Evolutionary conservation across 768 basidiomycete genomes (phyloP).

Genomic region (Pleurotus eryngii): DNA sequence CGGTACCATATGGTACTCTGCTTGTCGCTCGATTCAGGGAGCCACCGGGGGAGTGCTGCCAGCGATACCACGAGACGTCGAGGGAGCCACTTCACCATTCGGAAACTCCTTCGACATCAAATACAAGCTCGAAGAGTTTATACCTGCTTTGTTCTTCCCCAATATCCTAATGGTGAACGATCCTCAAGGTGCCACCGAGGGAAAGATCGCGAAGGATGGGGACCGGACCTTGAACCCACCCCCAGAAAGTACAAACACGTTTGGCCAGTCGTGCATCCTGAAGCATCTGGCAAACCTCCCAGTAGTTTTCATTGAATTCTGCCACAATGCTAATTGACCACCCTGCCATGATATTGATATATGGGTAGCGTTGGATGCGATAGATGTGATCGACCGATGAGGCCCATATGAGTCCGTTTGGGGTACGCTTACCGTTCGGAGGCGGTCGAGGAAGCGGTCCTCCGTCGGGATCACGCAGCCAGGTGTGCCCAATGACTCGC

Average conservation of each 20-base stretch:
- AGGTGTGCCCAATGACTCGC: background rate
- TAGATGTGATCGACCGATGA: slow-evolving; percentile 20
- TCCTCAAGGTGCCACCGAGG: slow-evolving; percentile 3
- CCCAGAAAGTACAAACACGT: slow-evolving; percentile 2
- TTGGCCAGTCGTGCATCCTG: background rate
- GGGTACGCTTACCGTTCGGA: slow-evolving; percentile 18
- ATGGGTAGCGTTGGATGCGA: slow-evolving; percentile 22
- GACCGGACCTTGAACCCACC: background rate
- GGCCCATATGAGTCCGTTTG: slow-evolving; percentile 25
- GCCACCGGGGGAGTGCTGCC: background rate
- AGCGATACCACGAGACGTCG: background rate
- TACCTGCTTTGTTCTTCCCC: background rate
- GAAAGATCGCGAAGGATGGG: background rate
- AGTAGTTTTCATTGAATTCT: slow-evolving; percentile 24
- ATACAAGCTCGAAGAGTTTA: slow-evolving; percentile 3
- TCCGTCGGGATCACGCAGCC: slow-evolving; percentile 4
- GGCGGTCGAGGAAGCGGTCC: slow-evolving; percentile 9
- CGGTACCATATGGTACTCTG: background rate
- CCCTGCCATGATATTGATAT: slow-evolving; percentile 18
- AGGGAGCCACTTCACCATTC: background rate
- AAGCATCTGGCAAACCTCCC: background rate
- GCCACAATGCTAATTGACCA: slow-evolving; percentile 34
- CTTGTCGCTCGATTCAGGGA: background rate
- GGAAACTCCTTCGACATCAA: background rate
- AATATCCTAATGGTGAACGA: slow-evolving; percentile 4